These are phyloP conservation scores for Pestalotiopsis sp. DNA, from an alignment of 2,329 filamentous ascomycete genomes.

Conservation along the genomic window DNA sequence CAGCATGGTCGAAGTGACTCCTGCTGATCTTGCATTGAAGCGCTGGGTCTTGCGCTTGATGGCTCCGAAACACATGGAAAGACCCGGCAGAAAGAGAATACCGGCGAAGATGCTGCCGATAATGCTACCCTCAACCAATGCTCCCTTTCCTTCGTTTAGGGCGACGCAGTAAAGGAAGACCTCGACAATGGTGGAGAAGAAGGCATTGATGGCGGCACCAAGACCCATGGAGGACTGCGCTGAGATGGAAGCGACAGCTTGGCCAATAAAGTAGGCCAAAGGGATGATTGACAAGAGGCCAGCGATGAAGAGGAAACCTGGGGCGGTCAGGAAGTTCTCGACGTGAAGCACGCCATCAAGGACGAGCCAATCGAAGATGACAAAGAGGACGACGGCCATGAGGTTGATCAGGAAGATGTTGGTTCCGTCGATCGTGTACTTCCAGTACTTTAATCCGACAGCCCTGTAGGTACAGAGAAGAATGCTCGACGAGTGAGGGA, in stretches of 20 bases:
- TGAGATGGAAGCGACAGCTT: constrained; percentile 97
- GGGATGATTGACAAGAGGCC: constrained; percentile 92
- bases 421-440: constrained; percentile 97
- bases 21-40: constrained; percentile 95
- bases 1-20: constrained; percentile 97
- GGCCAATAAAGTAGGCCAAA: constrained; percentile 96
- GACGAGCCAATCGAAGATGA: constrained; percentile 90
- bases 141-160: constrained; percentile 86
- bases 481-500: constrained; percentile 75
- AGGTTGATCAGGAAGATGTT: constrained; percentile 99
- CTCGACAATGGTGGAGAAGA: constrained; percentile 97
- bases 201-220: constrained; percentile 94
- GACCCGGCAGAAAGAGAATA: constrained; percentile 87
- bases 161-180: constrained; percentile 98
- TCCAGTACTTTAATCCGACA: constrained; percentile 95
- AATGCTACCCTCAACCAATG: constrained; percentile 93
- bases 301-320: constrained; percentile 83
- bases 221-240: constrained; percentile 98
- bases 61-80: constrained; percentile 99
- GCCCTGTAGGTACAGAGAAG: constrained; percentile 96
- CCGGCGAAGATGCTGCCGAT: constrained; percentile 98
- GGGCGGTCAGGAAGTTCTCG: constrained; percentile 74
- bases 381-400: constrained; percentile 89
- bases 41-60: constrained; percentile 97
- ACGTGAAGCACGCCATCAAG: constrained; percentile 70